Conservation (phyloP, 1,284 basidiomycete genomes). For the Tausonia pullulans region DNA sequence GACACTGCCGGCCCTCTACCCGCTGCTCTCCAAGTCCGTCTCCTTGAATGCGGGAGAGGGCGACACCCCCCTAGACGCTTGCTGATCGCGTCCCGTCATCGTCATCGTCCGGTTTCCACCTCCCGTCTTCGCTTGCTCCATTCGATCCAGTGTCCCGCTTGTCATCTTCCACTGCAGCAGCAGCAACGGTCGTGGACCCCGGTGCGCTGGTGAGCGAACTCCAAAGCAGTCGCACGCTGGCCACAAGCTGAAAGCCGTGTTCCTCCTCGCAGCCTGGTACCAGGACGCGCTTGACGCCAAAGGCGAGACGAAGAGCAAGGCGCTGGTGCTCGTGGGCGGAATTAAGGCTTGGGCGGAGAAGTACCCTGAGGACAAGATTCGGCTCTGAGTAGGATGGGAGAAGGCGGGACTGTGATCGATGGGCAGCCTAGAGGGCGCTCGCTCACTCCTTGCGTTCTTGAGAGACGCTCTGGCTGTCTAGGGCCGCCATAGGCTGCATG, state of each 20-base stretch:
- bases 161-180: conserved; percentile 23
- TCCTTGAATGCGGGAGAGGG: too few species aligned
- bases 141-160: conserved; percentile 12
- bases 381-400: conserved; percentile 1
- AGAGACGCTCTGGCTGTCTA: too few species aligned
- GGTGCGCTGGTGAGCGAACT: conserved; percentile 10
- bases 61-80: too few species aligned
- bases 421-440: too few species aligned
- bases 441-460: too few species aligned
- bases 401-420: background rate
- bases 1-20: conserved; percentile 19
- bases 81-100: too few species aligned
- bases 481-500: too few species aligned
- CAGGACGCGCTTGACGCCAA: conserved; percentile 19
- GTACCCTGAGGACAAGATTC: conserved; percentile 11
- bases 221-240: too few species aligned
- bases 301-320: conserved; percentile 1
- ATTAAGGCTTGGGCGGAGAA: conserved; percentile 20
- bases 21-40: conserved; percentile 20
- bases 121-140: background rate
- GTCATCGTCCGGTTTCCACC: background rate
- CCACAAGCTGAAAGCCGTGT: too few species aligned
- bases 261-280: conserved; percentile 17
- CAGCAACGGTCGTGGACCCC: conserved; percentile 18
- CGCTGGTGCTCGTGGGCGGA: conserved; percentile 19